phyloP scores from a whole-genome alignment of 306 rosid species.

The Pueraria montana region DNA sequence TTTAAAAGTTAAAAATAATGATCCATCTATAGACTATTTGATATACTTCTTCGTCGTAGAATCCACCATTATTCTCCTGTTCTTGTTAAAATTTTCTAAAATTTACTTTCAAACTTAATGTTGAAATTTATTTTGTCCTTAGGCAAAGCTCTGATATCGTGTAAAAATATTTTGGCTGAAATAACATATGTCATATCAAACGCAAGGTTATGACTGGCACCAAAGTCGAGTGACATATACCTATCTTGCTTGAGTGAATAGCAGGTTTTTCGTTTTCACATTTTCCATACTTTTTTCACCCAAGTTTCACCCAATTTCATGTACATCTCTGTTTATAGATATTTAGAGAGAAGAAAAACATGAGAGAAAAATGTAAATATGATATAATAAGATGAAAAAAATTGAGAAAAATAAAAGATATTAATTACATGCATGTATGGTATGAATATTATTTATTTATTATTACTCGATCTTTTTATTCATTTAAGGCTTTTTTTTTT shows the following conservation, averaged over 20 bases:
- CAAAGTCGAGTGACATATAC: not conserved
- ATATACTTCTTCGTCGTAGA: no score
- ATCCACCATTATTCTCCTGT: not conserved
- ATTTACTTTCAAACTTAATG: not conserved
- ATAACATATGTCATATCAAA: conserved; percentile 1
- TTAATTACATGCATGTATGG: no score
- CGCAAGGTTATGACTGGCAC: not conserved
- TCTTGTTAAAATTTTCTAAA: not conserved
- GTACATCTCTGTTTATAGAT: no score
- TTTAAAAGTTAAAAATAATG: no score
- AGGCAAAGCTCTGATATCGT: not conserved
- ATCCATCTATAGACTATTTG: no score
- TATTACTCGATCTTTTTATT: no score
- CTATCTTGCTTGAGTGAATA: not conserved
- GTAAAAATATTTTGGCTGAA: not conserved
- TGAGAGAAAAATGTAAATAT: no score
- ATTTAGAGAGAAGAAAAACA: no score
- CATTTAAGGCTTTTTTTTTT: no score
- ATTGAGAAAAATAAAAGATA: no score
- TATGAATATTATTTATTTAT: no score
- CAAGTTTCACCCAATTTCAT: not conserved
- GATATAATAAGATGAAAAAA: no score
- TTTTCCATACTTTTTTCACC: not conserved
- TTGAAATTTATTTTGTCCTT: not conserved
- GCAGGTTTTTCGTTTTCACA: not conserved